Evolutionary conservation across 2,329 filamentous ascomycete genomes (phyloP).

Genomic region (Colletotrichum sp.): DNA sequence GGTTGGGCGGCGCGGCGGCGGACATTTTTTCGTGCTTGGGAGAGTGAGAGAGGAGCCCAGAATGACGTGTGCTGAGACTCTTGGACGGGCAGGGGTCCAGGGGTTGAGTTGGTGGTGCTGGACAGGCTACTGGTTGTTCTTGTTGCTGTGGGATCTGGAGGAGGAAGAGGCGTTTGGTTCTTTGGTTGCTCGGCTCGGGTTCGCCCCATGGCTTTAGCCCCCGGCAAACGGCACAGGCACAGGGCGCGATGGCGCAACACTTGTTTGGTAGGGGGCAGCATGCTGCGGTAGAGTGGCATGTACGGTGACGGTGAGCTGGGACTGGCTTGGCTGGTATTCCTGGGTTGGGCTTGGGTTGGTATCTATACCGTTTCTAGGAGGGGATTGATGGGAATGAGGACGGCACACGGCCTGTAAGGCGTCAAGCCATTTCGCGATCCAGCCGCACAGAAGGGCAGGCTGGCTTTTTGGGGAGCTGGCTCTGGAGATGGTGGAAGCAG

Average conservation of each 20-base stretch:
- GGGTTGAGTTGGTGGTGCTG: not conserved
- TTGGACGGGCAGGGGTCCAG: not conserved
- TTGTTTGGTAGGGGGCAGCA: not conserved
- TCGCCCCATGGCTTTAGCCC: conserved; percentile 5
- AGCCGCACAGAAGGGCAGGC: not conserved
- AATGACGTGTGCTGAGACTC: conserved; percentile 16
- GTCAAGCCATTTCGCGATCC: not conserved
- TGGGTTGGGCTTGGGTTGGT: not conserved
- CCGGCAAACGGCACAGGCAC: not conserved
- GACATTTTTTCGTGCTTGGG: not conserved
- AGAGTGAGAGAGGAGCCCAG: not conserved
- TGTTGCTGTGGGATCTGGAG: not conserved
- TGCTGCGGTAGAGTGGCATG: not conserved
- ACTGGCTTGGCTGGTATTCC: not conserved
- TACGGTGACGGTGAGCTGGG: not conserved
- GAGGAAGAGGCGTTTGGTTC: not conserved
- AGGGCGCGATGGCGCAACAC: not conserved
- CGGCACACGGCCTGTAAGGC: not conserved
- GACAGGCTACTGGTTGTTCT: not conserved
- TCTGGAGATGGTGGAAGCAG: not conserved
- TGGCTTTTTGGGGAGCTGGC: not conserved
- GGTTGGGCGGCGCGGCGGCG: not conserved
- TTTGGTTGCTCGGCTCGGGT: not conserved
- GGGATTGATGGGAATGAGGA: not conserved
- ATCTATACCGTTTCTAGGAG: not conserved